A percentile compares a stretch with the other conserved stretches of the same genome.
These are phyloP conservation scores for Emydomyces testavorans DNA, from an alignment of 2,329 filamentous ascomycete species.

Conservation along the genomic window DNA sequence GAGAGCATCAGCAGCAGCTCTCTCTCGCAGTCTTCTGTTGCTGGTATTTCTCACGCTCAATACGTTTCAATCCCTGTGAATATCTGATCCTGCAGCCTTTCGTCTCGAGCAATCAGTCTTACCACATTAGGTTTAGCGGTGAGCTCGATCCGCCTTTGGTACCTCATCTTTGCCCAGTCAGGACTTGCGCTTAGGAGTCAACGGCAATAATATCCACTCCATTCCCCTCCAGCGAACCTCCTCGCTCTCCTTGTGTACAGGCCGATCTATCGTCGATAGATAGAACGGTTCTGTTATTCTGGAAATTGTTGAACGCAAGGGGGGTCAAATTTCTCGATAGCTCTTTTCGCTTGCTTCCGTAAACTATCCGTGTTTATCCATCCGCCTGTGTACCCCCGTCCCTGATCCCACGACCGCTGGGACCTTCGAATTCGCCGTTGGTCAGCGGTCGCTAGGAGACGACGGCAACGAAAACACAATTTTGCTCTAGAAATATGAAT, in stretches of 20 bases:
- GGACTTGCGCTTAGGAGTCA: conserved; percentile 2
- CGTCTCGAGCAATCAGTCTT: conserved; percentile 11
- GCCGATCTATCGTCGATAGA: neutral
- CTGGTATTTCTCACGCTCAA: neutral
- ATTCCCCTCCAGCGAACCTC: conserved; percentile 11
- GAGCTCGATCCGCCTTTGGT: conserved; percentile 12
- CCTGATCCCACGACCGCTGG: conserved; percentile 33
- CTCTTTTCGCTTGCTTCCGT: neutral
- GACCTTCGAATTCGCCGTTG: conserved; percentile 29
- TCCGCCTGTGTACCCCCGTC: conserved; percentile 12
- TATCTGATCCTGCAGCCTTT: conserved; percentile 12
- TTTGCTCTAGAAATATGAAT: neutral
- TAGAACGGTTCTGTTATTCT: neutral
- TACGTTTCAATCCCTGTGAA: conserved; percentile 6
- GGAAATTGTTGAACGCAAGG: too few relatives aligned
- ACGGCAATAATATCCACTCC: conserved; percentile 9
- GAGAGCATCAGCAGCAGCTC: conserved; percentile 2
- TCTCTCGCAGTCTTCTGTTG: neutral
- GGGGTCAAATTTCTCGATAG: neutral
- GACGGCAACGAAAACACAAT: conserved; percentile 24
- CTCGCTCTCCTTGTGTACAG: neutral
- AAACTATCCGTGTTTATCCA: conserved; percentile 1
- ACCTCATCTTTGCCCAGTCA: conserved; percentile 11
- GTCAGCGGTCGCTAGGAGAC: conserved; percentile 35
- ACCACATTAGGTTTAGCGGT: conserved; percentile 7